phyloP scores from a whole-genome alignment of 371 early-diverging fungal genomes.

The Lichtheimia ornata region DNA sequence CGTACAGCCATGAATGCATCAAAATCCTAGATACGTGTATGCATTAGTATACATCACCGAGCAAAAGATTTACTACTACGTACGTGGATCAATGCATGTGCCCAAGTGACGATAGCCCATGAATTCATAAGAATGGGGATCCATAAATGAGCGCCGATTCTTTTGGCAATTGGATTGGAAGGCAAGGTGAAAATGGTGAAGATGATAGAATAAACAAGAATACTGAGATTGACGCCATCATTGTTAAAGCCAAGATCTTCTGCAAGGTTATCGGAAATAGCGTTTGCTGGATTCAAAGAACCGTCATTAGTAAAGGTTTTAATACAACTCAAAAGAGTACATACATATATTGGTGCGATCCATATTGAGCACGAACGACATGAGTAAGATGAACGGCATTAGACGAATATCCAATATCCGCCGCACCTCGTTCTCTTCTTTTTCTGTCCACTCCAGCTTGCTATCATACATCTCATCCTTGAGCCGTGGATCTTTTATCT shows the following conservation, averaged over 20 bases:
- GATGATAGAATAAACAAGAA: constrained; percentile 32
- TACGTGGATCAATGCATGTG: constrained; percentile 34
- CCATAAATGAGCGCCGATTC: constrained; percentile 56
- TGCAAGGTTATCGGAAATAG: constrained; percentile 46
- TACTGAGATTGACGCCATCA: constrained; percentile 38
- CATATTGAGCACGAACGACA: constrained; percentile 47
- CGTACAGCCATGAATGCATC: constrained; percentile 27
- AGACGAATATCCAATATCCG: constrained; percentile 31
- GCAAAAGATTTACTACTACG: not conserved
- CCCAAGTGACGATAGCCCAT: constrained; percentile 61
- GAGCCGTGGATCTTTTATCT: not conserved
- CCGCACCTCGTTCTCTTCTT: constrained; percentile 33
- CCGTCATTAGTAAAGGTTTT: not conserved
- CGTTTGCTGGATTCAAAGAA: constrained; percentile 32
- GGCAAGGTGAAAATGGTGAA: constrained; percentile 44
- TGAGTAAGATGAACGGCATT: constrained; percentile 37
- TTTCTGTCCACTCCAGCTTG: constrained; percentile 36
- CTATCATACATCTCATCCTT: constrained; percentile 18
- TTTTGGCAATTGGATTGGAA: constrained; percentile 52
- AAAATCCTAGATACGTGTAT: constrained; percentile 19
- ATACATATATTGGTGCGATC: constrained; percentile 54
- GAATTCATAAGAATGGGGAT: constrained; percentile 61
- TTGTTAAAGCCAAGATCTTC: constrained; percentile 39
- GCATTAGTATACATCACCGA: not conserved
- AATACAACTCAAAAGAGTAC: not conserved